A percentile compares a stretch with the other conserved stretches of the same genome.
Conservation (phyloP, 1,284 basidiomycete species). For the Sparassis latifolia region DNA sequence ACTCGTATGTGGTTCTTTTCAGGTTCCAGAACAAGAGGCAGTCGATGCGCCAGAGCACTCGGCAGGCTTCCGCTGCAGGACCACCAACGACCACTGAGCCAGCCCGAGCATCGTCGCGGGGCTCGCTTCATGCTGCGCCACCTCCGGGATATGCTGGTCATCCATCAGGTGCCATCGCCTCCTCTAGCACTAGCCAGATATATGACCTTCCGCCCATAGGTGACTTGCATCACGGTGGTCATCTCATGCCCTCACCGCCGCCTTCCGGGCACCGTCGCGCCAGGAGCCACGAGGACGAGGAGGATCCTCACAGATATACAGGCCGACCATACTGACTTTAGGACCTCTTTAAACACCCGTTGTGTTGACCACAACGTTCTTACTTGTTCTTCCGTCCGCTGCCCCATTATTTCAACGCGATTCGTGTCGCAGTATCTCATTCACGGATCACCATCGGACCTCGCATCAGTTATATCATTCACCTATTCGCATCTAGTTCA, state of each 20-base stretch:
- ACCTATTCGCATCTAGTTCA: no score
- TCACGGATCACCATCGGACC: no score
- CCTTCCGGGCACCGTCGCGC: conserved; percentile 3
- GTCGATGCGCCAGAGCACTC: conserved; percentile 68
- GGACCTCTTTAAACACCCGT: not conserved
- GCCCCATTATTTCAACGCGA: not conserved
- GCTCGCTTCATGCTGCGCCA: conserved; percentile 10
- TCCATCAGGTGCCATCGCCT: conserved; percentile 6
- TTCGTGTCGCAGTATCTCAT: no score
- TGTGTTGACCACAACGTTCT: not conserved
- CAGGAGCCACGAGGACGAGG: conserved; percentile 6
- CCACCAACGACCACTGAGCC: conserved; percentile 42
- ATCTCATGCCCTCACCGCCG: conserved; percentile 6
- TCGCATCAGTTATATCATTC: no score
- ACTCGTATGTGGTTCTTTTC: conserved; percentile 2
- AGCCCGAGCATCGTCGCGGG: conserved; percentile 38
- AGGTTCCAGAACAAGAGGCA: conserved; percentile 87
- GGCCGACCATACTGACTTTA: conserved; percentile 5
- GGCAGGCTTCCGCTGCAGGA: conserved; percentile 44
- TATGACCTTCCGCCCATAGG: conserved; percentile 1
- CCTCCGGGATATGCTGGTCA: conserved; percentile 11
- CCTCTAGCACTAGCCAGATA: conserved; percentile 14
- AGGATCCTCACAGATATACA: conserved; percentile 3
- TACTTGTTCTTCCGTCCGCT: not conserved
- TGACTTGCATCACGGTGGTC: conserved; percentile 1